phyloP scores from a whole-genome alignment of 108 stramenopile genomes.

The Stephanodiscus minutulus region DNA sequence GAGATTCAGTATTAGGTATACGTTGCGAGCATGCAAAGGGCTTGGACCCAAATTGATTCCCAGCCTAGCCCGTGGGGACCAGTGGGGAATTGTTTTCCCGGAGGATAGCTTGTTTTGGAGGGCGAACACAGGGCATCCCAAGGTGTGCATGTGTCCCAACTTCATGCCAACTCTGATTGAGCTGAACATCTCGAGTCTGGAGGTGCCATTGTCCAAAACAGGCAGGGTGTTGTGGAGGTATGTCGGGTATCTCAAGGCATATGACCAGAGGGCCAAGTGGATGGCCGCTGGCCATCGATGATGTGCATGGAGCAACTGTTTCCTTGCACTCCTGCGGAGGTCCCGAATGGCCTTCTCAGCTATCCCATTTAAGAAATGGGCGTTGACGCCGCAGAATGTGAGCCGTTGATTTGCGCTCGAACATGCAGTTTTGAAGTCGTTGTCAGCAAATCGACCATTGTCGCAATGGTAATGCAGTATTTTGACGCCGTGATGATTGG shows the following conservation, averaged over 20 bases:
- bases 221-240: not conserved
- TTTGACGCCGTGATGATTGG: constrained; percentile 3
- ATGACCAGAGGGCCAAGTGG: constrained; percentile 36
- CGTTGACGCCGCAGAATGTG: constrained; percentile 36
- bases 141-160: constrained; percentile 11
- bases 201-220: not conserved
- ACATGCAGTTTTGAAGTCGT: constrained; percentile 10
- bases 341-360: constrained; percentile 42
- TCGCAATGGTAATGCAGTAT: constrained; percentile 38
- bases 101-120: constrained; percentile 8
- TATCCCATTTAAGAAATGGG: constrained; percentile 28
- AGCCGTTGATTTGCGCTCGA: not conserved
- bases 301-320: constrained; percentile 26
- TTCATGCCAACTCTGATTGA: constrained; percentile 1
- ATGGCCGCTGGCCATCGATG: constrained; percentile 31
- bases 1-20: constrained; percentile 26
- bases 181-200: constrained; percentile 18
- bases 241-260: constrained; percentile 27
- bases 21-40: constrained; percentile 10
- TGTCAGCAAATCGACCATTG: constrained; percentile 40
- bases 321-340: constrained; percentile 30
- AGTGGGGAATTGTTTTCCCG: constrained; percentile 19
- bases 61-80: constrained; percentile 17
- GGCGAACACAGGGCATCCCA: constrained; percentile 34
- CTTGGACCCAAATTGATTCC: too few species aligned